Evolutionary conservation across 306 rosid genomes (phyloP).

Genomic region (Cucumis sativus): DNA sequence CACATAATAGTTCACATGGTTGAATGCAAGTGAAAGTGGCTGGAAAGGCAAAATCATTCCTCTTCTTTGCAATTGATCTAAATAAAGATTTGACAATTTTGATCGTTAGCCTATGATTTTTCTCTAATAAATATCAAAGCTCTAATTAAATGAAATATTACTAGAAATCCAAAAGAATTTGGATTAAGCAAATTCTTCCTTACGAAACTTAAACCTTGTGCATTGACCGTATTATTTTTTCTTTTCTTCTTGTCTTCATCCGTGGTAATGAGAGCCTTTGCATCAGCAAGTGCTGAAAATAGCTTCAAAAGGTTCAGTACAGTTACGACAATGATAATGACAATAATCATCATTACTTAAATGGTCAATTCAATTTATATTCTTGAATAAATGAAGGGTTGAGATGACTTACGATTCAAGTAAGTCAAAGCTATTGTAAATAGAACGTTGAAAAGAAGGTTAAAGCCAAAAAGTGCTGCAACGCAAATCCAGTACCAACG

Average conservation of each 20-base stretch:
- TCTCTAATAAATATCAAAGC: not conserved
- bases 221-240: not conserved
- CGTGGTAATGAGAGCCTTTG: constrained; percentile 26
- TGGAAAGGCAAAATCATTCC: constrained; percentile 64
- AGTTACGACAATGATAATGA: not conserved
- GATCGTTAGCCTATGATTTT: not conserved
- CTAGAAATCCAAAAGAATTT: not conserved
- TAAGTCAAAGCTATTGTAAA: constrained; percentile 41
- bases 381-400: not conserved
- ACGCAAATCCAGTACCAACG: constrained; percentile 64
- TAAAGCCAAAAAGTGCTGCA: constrained; percentile 50
- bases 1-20: constrained; percentile 57
- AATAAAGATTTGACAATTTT: not conserved
- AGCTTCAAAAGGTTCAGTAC: not conserved
- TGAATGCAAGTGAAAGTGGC: constrained; percentile 57
- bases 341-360: not conserved
- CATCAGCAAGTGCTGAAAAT: constrained; percentile 40
- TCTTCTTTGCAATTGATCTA: constrained; percentile 10
- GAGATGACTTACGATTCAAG: constrained; percentile 43
- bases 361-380: not conserved
- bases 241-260: constrained; percentile 21
- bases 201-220: not conserved
- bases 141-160: not conserved
- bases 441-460: constrained; percentile 47
- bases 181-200: not conserved